Conservation (phyloP, 225 moss, liverwort and hornwort species). For the Marchantia paleacea region DNA sequence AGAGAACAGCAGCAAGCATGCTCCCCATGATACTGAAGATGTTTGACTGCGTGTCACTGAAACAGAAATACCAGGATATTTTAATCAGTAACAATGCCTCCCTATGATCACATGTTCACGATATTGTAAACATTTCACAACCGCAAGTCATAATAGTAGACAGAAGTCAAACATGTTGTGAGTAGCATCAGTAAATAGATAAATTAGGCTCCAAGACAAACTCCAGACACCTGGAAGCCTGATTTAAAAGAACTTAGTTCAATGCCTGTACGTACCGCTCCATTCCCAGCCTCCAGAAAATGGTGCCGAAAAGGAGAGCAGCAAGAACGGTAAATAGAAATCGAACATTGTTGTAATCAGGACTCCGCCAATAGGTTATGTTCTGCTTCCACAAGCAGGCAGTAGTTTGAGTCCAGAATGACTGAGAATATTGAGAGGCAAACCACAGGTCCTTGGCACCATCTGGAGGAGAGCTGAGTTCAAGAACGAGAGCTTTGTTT, state of each 20-base stretch:
- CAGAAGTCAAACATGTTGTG: no score
- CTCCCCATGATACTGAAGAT: slow-evolving; percentile 38
- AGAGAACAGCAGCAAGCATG: slow-evolving; percentile 35
- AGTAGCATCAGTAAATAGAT: no score
- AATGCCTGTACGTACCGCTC: slow-evolving; percentile 37
- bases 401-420: slow-evolving; percentile 47
- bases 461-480: slow-evolving; percentile 39
- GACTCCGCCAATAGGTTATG: slow-evolving; percentile 77
- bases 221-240: no score
- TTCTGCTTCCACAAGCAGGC: slow-evolving; percentile 83
- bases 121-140: no score
- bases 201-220: no score
- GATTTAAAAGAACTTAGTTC: no score
- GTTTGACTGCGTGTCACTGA: slow-evolving; percentile 12
- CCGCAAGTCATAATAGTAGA: no score
- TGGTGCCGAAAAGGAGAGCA: slow-evolving; percentile 61
- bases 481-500: slow-evolving; percentile 53
- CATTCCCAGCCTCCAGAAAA: slow-evolving; percentile 69
- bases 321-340: slow-evolving; percentile 62
- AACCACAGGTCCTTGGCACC: slow-evolving; percentile 48
- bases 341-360: slow-evolving; percentile 71
- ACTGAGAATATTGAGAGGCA: slow-evolving; percentile 52
- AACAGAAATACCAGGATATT: background rate
- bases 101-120: no score
- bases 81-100: no score